Base-by-base conservation (phyloP, 2,329 filamentous ascomycete genomes). In the Aspergillus neotritici region DNA sequence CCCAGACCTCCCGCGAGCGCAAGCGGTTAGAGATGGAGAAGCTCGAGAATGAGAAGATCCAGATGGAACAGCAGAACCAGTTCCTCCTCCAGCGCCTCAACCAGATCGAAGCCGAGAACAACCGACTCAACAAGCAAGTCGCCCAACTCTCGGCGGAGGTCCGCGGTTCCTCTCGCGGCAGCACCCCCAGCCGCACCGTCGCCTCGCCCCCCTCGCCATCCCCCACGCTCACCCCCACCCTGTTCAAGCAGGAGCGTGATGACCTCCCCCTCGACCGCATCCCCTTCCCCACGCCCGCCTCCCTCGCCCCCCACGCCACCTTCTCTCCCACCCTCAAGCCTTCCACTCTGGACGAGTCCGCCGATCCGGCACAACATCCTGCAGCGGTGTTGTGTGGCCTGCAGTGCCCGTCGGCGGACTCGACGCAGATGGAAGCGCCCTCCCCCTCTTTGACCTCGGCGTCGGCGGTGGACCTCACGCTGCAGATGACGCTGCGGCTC, bases 371-470 rank as follows among this genome's bases (percentile, higher is more conserved):
- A 96, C 93, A 96, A 96, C 90, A 94, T 95, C 90, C 93, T 97
- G 93, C 93, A 79, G 93, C 80, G 90, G 84, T 96, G 91, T 96
- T 97, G 93, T 97, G 85, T 72, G 93, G 95, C 93, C 93, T 94
- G 93, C 93, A 86, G 93, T 98, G 93, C 97, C 93, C 82, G 84
- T 91, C 86, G 85, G 80, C 74, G 76, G 78, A 57, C 56, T 70
- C 66, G 68, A 68, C 60, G 63, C 59, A 62, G 60, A 78, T 71
- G 74, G 71, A 68, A 68, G 72, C 46, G 56, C 62, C 39, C 61
- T 69, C 49, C 60, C 66, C 28, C 61, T 67, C 56, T 68, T 67
- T 53, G 62, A 68, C 58, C 59, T 65, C 55, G 57, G 56, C 51
- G 49, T 62, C 55, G 53, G 53, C 47, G 47, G 66, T 61, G 61